A percentile compares a stretch with the other conserved stretches of the same genome.
Conservation (phyloP, 2,329 filamentous ascomycete genomes). For the Neodidymelliopsis sp. region DNA sequence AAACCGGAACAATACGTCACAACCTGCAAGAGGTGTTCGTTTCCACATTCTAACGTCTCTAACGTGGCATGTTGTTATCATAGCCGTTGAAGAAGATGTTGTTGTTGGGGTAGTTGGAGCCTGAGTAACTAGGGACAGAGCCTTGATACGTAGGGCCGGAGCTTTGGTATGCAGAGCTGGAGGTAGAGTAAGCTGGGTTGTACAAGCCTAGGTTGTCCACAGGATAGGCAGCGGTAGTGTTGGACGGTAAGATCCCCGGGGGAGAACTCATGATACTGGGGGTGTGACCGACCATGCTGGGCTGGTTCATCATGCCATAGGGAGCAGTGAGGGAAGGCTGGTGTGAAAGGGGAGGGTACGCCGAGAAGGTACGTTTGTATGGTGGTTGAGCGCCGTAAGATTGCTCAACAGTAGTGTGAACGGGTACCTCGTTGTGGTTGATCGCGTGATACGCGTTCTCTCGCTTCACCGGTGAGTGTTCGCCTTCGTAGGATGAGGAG, state of each 20-base stretch:
- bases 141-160: constrained; percentile 4
- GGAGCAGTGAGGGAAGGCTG: constrained; percentile 1
- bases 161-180: constrained; percentile 7
- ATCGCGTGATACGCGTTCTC: constrained; percentile 8
- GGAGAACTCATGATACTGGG: constrained; percentile 5
- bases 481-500: constrained; percentile 14
- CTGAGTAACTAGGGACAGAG: background rate
- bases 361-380: constrained; percentile 12
- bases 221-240: constrained; percentile 1
- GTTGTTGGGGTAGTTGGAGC: background rate
- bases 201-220: constrained; percentile 6
- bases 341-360: constrained; percentile 11
- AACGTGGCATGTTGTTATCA: constrained; percentile 12
- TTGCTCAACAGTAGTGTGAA: constrained; percentile 9
- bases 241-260: constrained; percentile 6
- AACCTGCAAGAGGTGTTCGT: too few relatives aligned
- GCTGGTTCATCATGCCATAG: constrained; percentile 16
- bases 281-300: constrained; percentile 9
- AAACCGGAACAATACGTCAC: too few relatives aligned
- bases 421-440: background rate
- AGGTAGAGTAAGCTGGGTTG: too few relatives aligned
- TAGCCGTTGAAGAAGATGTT: constrained; percentile 6
- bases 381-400: constrained; percentile 9
- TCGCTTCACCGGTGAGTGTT: constrained; percentile 15
- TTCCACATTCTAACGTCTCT: too few relatives aligned